Conservation (phyloP, 495 filamentous ascomycete species). For the Parmelia sp. region DNA sequence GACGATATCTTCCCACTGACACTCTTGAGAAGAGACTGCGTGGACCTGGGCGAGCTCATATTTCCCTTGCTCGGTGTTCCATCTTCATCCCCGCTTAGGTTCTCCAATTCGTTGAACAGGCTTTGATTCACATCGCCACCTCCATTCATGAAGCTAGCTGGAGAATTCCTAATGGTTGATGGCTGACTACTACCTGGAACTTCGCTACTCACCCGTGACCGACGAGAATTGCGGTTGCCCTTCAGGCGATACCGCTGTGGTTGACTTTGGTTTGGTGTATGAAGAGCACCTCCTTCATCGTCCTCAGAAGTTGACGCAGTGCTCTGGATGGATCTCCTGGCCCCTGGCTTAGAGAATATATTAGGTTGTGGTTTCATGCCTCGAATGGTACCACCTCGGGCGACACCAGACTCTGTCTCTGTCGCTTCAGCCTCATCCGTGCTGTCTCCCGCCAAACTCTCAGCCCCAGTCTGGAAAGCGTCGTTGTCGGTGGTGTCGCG, state of each 20-base stretch:
- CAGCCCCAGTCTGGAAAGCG: constrained; percentile 84
- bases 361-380: constrained; percentile 38
- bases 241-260: constrained; percentile 65
- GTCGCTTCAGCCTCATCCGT: constrained; percentile 74
- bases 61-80: constrained; percentile 42
- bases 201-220: constrained; percentile 60
- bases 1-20: constrained; percentile 28
- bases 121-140: constrained; percentile 62
- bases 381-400: constrained; percentile 32
- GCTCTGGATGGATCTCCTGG: constrained; percentile 68
- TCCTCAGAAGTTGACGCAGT: constrained; percentile 85
- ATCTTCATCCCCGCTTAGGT: constrained; percentile 57
- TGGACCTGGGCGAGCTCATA: constrained; percentile 33
- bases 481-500: constrained; percentile 74
- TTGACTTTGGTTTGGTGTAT: constrained; percentile 56
- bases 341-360: constrained; percentile 42
- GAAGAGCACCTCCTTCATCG: constrained; percentile 55
- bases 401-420: constrained; percentile 68
- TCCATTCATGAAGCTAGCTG: constrained; percentile 50
- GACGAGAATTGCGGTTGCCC: constrained; percentile 55
- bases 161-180: constrained; percentile 49
- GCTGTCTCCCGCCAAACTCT: constrained; percentile 73
- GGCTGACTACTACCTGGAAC: constrained; percentile 51
- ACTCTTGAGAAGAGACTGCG: constrained; percentile 28
- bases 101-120: constrained; percentile 82